These are phyloP conservation scores for Cyclotella sp. DNA, from an alignment of 108 stramenopile genomes.

Conservation along the genomic window DNA sequence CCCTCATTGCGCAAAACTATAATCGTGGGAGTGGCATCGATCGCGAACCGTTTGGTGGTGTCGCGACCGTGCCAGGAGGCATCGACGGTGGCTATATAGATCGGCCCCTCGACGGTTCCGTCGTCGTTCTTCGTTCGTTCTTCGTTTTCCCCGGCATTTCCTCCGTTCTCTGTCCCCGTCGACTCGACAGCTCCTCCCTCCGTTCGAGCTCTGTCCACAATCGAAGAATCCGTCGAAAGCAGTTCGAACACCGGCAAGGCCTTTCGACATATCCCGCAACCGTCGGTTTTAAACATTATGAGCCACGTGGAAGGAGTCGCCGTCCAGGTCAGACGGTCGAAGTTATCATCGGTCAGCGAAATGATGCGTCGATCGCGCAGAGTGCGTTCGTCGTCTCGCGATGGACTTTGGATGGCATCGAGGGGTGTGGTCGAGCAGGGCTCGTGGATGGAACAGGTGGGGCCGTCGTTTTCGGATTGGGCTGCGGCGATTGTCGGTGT, in stretches of 20 bases:
- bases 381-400: no score
- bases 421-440: no score
- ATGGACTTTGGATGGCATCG: no score
- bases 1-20: slow-evolving; percentile 44
- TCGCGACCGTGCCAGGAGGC: slow-evolving; percentile 42
- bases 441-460: no score
- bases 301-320: slow-evolving; percentile 48
- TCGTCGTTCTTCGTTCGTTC: no score
- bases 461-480: no score
- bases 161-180: not conserved
- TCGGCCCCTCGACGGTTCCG: no score
- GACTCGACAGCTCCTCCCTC: not conserved
- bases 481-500: no score
- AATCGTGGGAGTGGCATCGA: slow-evolving; percentile 49
- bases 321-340: slow-evolving; percentile 40
- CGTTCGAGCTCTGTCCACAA: slow-evolving; percentile 20
- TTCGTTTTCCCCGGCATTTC: slow-evolving; percentile 10
- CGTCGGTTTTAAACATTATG: slow-evolving; percentile 51
- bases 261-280: slow-evolving; percentile 50
- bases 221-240: slow-evolving; percentile 21
- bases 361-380: no score
- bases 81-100: slow-evolving; percentile 50
- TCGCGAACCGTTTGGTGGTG: slow-evolving; percentile 41
- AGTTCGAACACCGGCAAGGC: slow-evolving; percentile 30
- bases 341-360: slow-evolving; percentile 41